Conservation (phyloP, 2,329 filamentous ascomycete species). For the Fusarium sp. region DNA sequence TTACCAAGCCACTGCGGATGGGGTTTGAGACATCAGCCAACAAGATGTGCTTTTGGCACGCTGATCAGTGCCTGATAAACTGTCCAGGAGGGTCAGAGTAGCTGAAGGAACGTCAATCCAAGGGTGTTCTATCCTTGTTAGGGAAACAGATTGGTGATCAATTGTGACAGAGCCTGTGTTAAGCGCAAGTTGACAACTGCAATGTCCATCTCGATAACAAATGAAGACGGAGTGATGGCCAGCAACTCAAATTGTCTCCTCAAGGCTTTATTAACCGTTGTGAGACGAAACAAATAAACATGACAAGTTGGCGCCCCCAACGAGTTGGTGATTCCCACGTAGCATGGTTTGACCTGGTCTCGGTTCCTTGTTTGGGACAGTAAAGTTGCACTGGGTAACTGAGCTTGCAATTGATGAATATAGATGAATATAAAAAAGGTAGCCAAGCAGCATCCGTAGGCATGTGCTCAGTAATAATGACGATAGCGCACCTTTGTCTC, state of each 20-base stretch:
- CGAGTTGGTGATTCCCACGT: background rate
- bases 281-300: background rate
- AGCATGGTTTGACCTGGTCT: constrained; percentile 11
- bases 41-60: constrained; percentile 29
- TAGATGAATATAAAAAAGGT: background rate
- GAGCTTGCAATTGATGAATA: background rate
- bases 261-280: background rate
- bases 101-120: background rate
- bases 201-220: background rate
- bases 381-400: constrained; percentile 1
- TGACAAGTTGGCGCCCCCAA: background rate
- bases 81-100: background rate
- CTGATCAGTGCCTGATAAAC: constrained; percentile 22
- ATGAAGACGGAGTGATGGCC: background rate
- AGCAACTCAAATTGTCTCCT: background rate
- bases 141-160: constrained; percentile 3
- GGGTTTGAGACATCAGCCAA: constrained; percentile 31
- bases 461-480: background rate
- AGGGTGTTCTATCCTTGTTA: background rate
- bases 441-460: background rate
- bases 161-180: background rate
- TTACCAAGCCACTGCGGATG: constrained; percentile 28
- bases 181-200: constrained; percentile 20
- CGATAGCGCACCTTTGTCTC: background rate
- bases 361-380: background rate